Evolutionary conservation across 371 early-diverging fungal genomes (phyloP).

Genomic region (Saksenaea oblongispora): DNA sequence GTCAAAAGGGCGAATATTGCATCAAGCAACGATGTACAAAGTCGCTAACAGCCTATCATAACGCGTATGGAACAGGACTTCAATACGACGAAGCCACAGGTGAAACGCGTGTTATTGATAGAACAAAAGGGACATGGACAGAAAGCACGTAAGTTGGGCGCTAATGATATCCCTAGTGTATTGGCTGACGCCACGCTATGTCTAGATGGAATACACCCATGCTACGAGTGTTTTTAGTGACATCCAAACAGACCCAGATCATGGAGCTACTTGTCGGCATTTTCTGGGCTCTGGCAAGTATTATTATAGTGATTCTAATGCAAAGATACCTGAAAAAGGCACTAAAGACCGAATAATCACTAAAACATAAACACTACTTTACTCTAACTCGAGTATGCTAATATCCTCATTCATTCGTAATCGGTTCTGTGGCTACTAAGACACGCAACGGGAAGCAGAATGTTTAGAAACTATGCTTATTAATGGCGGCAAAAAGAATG

Average conservation of each 20-base stretch:
- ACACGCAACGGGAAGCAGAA: too few species aligned
- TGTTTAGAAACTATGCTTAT: conserved; percentile 8
- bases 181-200: background rate
- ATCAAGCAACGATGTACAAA: conserved; percentile 54
- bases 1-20: conserved; percentile 48
- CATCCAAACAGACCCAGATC: conserved; percentile 56
- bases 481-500: background rate
- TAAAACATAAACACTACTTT: too few species aligned
- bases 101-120: conserved; percentile 56
- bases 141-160: conserved; percentile 67
- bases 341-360: conserved; percentile 38
- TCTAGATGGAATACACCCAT: conserved; percentile 56
- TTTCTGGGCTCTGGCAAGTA: conserved; percentile 39
- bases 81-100: conserved; percentile 53
- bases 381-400: too few species aligned
- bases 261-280: conserved; percentile 68
- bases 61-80: conserved; percentile 76
- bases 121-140: conserved; percentile 67
- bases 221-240: conserved; percentile 59
- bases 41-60: conserved; percentile 64
- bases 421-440: too few species aligned
- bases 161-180: background rate
- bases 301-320: conserved; percentile 33
- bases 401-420: too few species aligned
- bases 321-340: conserved; percentile 43